Conservation (phyloP, 1,284 basidiomycete genomes). For the Pisolithus thermaeus region DNA sequence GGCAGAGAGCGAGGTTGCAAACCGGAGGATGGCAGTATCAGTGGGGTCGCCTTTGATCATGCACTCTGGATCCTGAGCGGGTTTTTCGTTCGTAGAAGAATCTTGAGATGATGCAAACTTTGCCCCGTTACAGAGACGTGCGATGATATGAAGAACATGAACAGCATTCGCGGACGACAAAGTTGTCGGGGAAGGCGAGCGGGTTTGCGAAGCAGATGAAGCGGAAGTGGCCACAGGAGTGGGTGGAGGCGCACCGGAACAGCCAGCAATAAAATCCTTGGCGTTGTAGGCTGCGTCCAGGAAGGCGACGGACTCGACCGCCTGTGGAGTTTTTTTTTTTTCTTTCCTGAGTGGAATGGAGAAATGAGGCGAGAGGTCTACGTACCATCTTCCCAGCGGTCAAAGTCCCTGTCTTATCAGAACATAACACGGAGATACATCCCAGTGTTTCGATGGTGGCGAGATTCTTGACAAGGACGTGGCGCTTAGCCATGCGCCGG, state of each 20-base stretch:
- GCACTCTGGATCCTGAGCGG: conserved; percentile 33
- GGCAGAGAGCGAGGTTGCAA: too few relatives aligned
- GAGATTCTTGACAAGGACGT: conserved; percentile 55
- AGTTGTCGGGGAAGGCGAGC: too few relatives aligned
- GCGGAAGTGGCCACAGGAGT: neutral
- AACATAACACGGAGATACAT: conserved; percentile 50
- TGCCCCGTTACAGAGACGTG: conserved; percentile 59
- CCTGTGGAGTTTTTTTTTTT: conserved; percentile 15
- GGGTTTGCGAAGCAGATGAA: too few relatives aligned
- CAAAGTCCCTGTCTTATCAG: conserved; percentile 51
- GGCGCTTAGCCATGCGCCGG: conserved; percentile 43
- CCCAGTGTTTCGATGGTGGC: conserved; percentile 59
- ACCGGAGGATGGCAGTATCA: conserved; percentile 49
- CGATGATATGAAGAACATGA: conserved; percentile 37
- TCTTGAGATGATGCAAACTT: conserved; percentile 32
- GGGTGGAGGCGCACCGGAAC: conserved; percentile 1
- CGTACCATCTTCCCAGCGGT: conserved; percentile 37
- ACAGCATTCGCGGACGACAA: neutral
- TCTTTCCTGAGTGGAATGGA: neutral
- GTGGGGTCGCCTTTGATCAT: conserved; percentile 59
- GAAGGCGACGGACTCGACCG: conserved; percentile 39
- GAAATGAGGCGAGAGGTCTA: neutral
- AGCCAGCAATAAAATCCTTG: conserved; percentile 21
- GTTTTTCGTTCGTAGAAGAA: conserved; percentile 18
- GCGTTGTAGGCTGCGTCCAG: conserved; percentile 31